phyloP scores from a whole-genome alignment of 305 asterid species.

The Rubia peregrina region DNA sequence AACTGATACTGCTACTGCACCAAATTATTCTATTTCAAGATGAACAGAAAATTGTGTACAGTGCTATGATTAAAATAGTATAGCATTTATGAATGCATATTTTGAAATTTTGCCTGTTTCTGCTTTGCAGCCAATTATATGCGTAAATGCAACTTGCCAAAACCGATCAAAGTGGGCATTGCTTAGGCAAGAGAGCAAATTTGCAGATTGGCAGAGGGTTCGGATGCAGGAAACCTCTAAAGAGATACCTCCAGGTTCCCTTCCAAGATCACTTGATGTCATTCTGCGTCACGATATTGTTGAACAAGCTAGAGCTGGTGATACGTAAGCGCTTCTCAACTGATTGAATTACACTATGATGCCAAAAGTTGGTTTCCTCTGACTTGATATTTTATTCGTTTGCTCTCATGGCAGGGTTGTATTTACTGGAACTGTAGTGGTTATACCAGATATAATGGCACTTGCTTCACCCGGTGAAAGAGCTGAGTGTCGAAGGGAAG shows the following conservation, averaged over 20 bases:
- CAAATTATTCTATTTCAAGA: not conserved
- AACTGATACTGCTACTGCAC: not conserved
- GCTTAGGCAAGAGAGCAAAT: conserved; percentile 94
- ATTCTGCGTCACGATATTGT: conserved; percentile 88
- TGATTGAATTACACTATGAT: not conserved
- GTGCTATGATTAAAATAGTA: not conserved
- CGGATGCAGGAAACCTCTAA: conserved; percentile 93
- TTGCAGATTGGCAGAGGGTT: conserved; percentile 98
- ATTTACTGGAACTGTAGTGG: conserved; percentile 86
- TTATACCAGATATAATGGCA: conserved; percentile 80
- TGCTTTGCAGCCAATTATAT: conserved; percentile 71
- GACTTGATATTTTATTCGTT: not conserved
- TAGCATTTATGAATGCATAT: not conserved
- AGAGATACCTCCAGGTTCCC: conserved; percentile 96
- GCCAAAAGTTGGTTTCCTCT: no score
- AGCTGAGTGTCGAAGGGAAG: conserved; percentile 76
- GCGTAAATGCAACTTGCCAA: conserved; percentile 85
- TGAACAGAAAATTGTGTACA: not conserved
- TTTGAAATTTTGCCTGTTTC: conserved; percentile 2
- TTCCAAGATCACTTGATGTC: conserved; percentile 94
- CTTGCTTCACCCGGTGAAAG: conserved; percentile 94
- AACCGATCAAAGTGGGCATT: conserved; percentile 82
- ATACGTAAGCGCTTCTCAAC: conserved; percentile 53
- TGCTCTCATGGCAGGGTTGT: conserved; percentile 53
- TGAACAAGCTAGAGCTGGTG: conserved; percentile 96